Evolutionary conservation across 129 eudicot species (phyloP).

Genomic region (Saposhnikovia divaricata): DNA sequence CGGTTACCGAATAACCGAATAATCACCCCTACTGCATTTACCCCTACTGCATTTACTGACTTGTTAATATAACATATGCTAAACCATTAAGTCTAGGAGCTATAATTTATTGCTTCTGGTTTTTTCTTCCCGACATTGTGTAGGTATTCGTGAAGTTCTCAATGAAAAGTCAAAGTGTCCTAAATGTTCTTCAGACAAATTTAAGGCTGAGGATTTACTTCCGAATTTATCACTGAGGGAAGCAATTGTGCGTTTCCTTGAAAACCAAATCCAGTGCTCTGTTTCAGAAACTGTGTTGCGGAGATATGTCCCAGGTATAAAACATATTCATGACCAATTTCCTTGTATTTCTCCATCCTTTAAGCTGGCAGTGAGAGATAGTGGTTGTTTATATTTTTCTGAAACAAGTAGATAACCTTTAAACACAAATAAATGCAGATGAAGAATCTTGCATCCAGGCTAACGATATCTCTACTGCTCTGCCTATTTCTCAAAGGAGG

Average conservation of each 20-base stretch:
- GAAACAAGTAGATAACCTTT: slow-evolving; percentile 11
- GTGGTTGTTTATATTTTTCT: neutral
- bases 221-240: slow-evolving; percentile 83
- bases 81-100: neutral
- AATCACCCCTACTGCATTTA: too few species aligned
- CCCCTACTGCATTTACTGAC: neutral
- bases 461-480: slow-evolving; percentile 38
- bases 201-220: slow-evolving; percentile 53
- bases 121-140: slow-evolving; percentile 3
- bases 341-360: neutral
- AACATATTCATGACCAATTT: neutral
- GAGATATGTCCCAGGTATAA: slow-evolving; percentile 71
- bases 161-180: slow-evolving; percentile 55
- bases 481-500: slow-evolving; percentile 30
- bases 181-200: slow-evolving; percentile 60
- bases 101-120: neutral
- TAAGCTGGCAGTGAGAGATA: neutral
- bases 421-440: slow-evolving; percentile 40
- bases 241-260: slow-evolving; percentile 68
- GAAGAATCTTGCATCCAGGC: slow-evolving; percentile 84
- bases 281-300: slow-evolving; percentile 43
- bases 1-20: too few species aligned
- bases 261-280: slow-evolving; percentile 44
- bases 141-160: slow-evolving; percentile 69
- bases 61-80: neutral